Base-by-base conservation (phyloP, 1,139 yeast genomes). In the Meyerozyma carpophila region DNA sequence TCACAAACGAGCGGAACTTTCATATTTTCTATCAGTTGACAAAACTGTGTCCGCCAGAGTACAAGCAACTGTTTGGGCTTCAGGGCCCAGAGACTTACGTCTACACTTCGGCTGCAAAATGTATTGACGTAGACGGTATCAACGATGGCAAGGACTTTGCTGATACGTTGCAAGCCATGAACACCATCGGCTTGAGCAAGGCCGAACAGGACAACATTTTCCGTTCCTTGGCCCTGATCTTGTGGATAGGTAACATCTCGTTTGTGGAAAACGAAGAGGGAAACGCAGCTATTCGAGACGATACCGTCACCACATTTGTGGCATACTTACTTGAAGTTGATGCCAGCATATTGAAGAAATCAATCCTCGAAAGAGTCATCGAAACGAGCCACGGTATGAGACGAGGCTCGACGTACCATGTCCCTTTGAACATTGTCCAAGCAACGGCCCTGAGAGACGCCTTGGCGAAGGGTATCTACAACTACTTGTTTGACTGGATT, bases 21-120 rank as follows among this genome's bases (percentile, higher is more conserved):
- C 99, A 94, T 63, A 94, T 94, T 46, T 94, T 94, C 63, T 94
- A 94, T 61, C 99, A 94, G 66, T 84, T 88, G 62, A 86, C 98
- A 14, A 94, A 93, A 61, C 88, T 88, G 50, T 95, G 97, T 13
- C 81, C 91, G 11, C 90, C 90, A 26, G 76, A 77, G 47, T 91
- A 93, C 61, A 83, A 95, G 59, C 90, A 88, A 54, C 70, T 66
- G 39, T 91, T 72, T 62, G 98, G 98, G 41, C 81, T 94, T 46
- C 98, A 91, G 65, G 82, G 84, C 29, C 98, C 98, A 1, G 98
- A 93, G 58, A 82, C 93, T 43, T 94, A 94, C 63, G 66, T 84
- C 21, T 94, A 93, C 62, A 93, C 98, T 0, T 83, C 94, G 1
- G 84, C 84, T 3, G 84, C 95, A 10, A 84, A 86, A 43, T 91